These are phyloP conservation scores for Jaltomata sinuosa DNA, from an alignment of 257 asterid species.

Conservation along the genomic window DNA sequence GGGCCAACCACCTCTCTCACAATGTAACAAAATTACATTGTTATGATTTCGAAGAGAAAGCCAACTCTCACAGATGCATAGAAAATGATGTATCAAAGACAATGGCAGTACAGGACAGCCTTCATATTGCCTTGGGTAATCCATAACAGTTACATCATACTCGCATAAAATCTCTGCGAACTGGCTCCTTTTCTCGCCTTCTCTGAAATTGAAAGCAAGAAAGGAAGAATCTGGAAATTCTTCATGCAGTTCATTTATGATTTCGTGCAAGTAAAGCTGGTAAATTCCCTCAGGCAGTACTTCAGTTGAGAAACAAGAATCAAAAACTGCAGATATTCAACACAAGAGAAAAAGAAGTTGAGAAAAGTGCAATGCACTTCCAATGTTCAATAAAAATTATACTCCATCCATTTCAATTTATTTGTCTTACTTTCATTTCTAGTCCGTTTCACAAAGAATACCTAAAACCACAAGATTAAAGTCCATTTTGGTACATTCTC, in stretches of 20 bases:
- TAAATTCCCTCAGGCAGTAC: slow-evolving; percentile 83
- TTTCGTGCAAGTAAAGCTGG: slow-evolving; percentile 88
- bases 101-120: slow-evolving; percentile 93
- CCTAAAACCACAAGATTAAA: no score
- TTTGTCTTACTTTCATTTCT: no score
- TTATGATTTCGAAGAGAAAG: slow-evolving; percentile 65
- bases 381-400: background rate
- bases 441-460: no score
- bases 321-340: slow-evolving; percentile 65
- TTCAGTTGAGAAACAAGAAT: slow-evolving; percentile 96
- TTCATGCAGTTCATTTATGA: slow-evolving; percentile 79
- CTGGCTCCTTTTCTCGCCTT: slow-evolving; percentile 87
- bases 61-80: slow-evolving; percentile 91
- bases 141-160: slow-evolving; percentile 86
- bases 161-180: slow-evolving; percentile 80
- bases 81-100: slow-evolving; percentile 83
- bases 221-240: slow-evolving; percentile 82
- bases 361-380: background rate
- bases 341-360: slow-evolving; percentile 7
- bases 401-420: no score
- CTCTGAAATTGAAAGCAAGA: slow-evolving; percentile 92
- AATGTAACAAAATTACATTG: slow-evolving; percentile 82
- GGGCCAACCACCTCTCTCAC: slow-evolving; percentile 98
- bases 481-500: no score
- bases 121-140: slow-evolving; percentile 96